Evolutionary conservation across 805 yeast genomes (phyloP), one percentile per base, ranked within the genome.

Genomic region (Millerozyma acaciae): DNA sequence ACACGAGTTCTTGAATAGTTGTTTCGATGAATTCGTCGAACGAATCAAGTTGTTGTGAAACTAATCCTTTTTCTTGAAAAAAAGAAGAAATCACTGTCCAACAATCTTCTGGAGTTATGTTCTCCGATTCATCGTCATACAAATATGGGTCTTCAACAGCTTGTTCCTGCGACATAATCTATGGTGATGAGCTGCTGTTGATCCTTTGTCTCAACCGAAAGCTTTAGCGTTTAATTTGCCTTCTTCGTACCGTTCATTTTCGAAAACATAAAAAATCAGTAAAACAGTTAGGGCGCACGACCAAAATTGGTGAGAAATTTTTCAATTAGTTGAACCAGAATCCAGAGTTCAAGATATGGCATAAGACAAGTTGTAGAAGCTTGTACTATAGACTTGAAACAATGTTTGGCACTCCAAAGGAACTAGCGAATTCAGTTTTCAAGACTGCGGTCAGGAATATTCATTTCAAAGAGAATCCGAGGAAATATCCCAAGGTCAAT

Each of bases 41-140:
- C 13, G 98, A 94, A 55, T 93, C 98, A 53, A 93, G 73, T 70
- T 93, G 99, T 66, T 93, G 98, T 16, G 97, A 88, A 18, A 93
- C 99, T 47, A 93, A 74, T 40, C 98, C 98, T 57, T 89, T 90
- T 55, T 89, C 94, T 64, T 84, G 87, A 73, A 93, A 93, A 62
- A 93, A 93, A 12, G 97, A 78, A 18, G 96, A 84, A 47, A 93
- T 93, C 42, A 93, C 97, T 20, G 95, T 82, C 99, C 99, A 93
- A 65, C 98, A 93, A 71, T 93, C 98, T 68, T 93, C 98, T 18
- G 96, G 85, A 20, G 97, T 88, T 65, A 93, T 86, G 43, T 57
- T 52, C 42, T 48, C 48, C 40, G 74, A 75, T 42, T 76, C 85
- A 43, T 73, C 80, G 47, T 82, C 89, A 56, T 79, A 80, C 36